phyloP scores from a whole-genome alignment of 306 rosid genomes.

The Acacia melanoxylon region DNA sequence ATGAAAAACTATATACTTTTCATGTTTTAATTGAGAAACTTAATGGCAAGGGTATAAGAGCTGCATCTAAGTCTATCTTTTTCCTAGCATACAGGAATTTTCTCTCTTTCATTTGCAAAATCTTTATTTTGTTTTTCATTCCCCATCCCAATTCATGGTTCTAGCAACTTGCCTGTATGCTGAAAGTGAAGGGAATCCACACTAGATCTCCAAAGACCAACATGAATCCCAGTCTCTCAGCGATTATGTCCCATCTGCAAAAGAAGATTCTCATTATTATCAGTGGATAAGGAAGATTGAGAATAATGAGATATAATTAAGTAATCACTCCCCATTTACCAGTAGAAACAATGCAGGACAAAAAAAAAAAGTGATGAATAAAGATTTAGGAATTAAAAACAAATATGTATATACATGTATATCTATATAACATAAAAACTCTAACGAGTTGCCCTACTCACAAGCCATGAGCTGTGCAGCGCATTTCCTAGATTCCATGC shows the following conservation, averaged over 20 bases:
- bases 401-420: not conserved
- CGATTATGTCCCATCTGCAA: conserved; percentile 95
- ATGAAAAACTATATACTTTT: not conserved
- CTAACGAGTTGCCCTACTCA: not conserved
- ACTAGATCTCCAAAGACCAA: conserved; percentile 96
- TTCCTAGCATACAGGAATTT: not conserved
- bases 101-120: not conserved
- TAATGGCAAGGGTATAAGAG: not conserved
- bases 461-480: not conserved
- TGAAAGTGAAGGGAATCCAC: conserved; percentile 96
- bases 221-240: conserved; percentile 97
- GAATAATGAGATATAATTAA: not conserved
- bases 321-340: not conserved
- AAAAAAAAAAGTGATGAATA: not conserved
- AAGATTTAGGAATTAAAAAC: not conserved
- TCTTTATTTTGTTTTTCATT: not conserved
- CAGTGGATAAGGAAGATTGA: conserved; percentile 10
- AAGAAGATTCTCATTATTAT: conserved; percentile 15
- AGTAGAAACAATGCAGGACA: not conserved
- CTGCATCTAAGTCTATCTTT: not conserved
- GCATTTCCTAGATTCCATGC: not conserved
- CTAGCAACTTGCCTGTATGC: conserved; percentile 12
- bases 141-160: conserved; percentile 10
- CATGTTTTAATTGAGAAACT: not conserved
- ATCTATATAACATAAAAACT: not conserved